Base-by-base conservation (phyloP, 1,139 yeast species). In the Candida anutae region DNA sequence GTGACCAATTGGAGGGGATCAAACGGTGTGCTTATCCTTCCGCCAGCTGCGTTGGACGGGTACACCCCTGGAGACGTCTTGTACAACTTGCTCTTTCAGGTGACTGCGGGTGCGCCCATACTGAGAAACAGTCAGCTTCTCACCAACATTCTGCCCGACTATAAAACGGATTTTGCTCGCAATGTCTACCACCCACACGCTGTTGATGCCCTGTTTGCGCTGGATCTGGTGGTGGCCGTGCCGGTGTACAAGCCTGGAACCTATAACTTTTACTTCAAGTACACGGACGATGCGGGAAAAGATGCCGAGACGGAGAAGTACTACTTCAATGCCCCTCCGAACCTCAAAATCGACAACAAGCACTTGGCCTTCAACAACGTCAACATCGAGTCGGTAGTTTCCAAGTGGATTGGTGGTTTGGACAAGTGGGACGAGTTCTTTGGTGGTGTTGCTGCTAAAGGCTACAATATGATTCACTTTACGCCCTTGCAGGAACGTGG, bases 381-480 rank as follows among this genome's bases (percentile, higher is more conserved):
- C 39, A 79, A 84, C 30, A 64, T 90, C 46, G 93, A 88, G 53
- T 75, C 95, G 2, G 79, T 90, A 21, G 74, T 90, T 8, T 83
- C 95, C 24, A 90, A 90, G 57, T 85, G 95, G 93, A 72, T 87
- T 58, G 96, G 96, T 1, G 69, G 74, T 8, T 56, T 64, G 41
- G 48, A 44, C 25, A 49, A 40, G 28, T 90, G 97, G 97, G 73
- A 74, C 33, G 48, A 58, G 1, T 60, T 83, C 34, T 80, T 90
- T 34, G 48, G 53, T 4, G 69, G 71, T 28, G 70, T 90, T 24
- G 58, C 77, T 12, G 51, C 55, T 6, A 90, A 90, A 53, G 90
- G 93, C 13, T 90, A 88, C 61, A 90, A 90, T 52, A 84, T 88
- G 95, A 62, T 90, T 26, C 98, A 90, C 58, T 90, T 90, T 50